phyloP scores from a whole-genome alignment of 805 yeast species.

The Metschnikowia vanudenii region DNA sequence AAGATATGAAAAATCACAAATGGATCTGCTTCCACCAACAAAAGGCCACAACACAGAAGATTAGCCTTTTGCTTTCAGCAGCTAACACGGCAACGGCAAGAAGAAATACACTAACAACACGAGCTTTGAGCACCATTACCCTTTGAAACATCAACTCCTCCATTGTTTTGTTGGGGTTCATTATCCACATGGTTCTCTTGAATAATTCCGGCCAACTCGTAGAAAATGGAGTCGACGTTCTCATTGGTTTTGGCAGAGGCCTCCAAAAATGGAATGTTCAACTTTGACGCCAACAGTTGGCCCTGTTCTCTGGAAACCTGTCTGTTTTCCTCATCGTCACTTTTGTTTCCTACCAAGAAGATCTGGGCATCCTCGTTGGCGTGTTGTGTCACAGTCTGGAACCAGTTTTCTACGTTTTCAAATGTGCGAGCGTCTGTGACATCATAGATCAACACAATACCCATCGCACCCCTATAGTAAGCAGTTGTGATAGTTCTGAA shows the following conservation, averaged over 20 bases:
- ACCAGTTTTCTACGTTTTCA: conserved; percentile 92
- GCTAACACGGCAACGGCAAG: neutral
- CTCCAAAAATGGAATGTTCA: conserved; percentile 89
- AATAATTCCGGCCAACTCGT: conserved; percentile 81
- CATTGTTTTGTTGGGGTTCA: conserved; percentile 28
- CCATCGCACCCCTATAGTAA: conserved; percentile 87
- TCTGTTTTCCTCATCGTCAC: conserved; percentile 85
- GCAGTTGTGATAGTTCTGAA: conserved; percentile 94
- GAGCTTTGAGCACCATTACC: conserved; percentile 28
- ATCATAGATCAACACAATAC: conserved; percentile 79
- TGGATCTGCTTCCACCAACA: neutral
- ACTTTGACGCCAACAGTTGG: conserved; percentile 77
- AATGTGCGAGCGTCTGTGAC: conserved; percentile 89
- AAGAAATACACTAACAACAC: conserved; percentile 35
- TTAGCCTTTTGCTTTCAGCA: neutral
- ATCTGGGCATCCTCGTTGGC: conserved; percentile 95
- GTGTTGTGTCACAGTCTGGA: conserved; percentile 90
- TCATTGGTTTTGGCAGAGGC: conserved; percentile 93
- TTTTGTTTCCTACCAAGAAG: conserved; percentile 92
- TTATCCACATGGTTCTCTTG: conserved; percentile 68
- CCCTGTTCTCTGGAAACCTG: conserved; percentile 90
- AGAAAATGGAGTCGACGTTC: conserved; percentile 89
- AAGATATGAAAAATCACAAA: neutral
- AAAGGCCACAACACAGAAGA: neutral
- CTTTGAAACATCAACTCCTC: conserved; percentile 42